A percentile compares a stretch with the other conserved stretches of the same genome.
These are phyloP conservation scores for Eucalyptus curtisii DNA, from an alignment of 345 rosid genomes.

Conservation along the genomic window DNA sequence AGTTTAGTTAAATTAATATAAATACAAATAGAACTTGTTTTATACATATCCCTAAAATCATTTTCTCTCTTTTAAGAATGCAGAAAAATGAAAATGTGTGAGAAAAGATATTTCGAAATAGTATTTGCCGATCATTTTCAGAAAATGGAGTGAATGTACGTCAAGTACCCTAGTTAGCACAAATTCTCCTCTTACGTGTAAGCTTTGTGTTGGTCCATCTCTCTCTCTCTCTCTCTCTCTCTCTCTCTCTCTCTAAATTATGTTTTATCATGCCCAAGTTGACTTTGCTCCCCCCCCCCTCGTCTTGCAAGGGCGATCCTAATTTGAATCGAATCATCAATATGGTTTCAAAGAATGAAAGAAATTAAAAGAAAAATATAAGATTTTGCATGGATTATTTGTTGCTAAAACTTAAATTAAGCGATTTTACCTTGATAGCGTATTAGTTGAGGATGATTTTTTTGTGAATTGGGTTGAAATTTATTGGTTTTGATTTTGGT, in stretches of 20 bases:
- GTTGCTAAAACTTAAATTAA: background rate
- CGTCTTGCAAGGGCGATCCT: background rate
- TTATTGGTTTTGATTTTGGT: background rate
- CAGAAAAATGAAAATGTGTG: background rate
- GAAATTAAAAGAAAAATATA: background rate
- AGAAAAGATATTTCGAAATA: background rate
- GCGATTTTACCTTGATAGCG: background rate
- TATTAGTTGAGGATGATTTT: background rate
- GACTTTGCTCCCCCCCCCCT: rapidly evolving
- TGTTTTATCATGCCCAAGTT: background rate
- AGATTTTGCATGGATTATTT: background rate
- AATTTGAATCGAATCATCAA: background rate
- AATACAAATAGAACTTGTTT: too few species aligned
- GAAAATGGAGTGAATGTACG: background rate
- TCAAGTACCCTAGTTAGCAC: background rate
- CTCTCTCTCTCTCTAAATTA: background rate
- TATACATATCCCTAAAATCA: background rate
- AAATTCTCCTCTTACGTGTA: background rate
- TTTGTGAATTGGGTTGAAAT: background rate
- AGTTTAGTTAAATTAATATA: too few species aligned
- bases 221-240: background rate
- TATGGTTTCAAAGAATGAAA: background rate
- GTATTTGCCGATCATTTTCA: background rate
- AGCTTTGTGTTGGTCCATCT: background rate
- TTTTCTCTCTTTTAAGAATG: background rate